Evolutionary conservation across 2,329 filamentous ascomycete species (phyloP), one percentile per base, ranked within the genome.

Genomic region (Colletotrichum theobromicola): DNA sequence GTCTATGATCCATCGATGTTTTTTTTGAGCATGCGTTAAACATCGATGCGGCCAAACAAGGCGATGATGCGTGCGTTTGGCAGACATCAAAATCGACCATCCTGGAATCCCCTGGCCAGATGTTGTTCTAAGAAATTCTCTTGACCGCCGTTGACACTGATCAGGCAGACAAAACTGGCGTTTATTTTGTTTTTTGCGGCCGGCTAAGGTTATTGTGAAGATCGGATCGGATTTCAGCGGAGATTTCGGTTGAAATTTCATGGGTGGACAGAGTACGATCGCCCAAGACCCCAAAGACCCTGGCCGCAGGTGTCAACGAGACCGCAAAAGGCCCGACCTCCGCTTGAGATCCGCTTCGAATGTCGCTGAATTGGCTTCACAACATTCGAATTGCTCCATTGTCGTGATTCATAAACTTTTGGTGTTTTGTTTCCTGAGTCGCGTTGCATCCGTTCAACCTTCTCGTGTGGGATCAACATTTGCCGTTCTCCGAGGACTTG

Each of bases 1-100:
- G 70, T 75, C 73, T 75, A 75, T 75, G 73, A 75, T 75, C 73
- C 64, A 55, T 75, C 70, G 70, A 75, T 75, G 35, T 75, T 42
- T 68, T 37, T 42, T 24, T 34, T 53, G 12, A 69, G 63, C 64
- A 74, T 68, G 68, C 62, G 28, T 37, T 65, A 50, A 16, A 73
- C 13, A 75, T 75, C 64, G 70, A 75, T 75, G 70, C 70, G 64
- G 64, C 58, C 60, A 69, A 75, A 67, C 57, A 53, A 24, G 15
- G 70, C 69, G 73, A 74, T 75, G 65, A 68, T 74, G 73, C 69
- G 58, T 74, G 61, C 63, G 58, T 65, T 21, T 70, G 69, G 37
- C 60, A 68, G 34, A 72, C 67, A 70, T 61, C 73, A 72, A 67
- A 69, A 75, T 75, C 70, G 70, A 68, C 46, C 35, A 26, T 26